Conservation (phyloP, 2,329 filamentous ascomycete species). For the Fusarium sp. region DNA sequence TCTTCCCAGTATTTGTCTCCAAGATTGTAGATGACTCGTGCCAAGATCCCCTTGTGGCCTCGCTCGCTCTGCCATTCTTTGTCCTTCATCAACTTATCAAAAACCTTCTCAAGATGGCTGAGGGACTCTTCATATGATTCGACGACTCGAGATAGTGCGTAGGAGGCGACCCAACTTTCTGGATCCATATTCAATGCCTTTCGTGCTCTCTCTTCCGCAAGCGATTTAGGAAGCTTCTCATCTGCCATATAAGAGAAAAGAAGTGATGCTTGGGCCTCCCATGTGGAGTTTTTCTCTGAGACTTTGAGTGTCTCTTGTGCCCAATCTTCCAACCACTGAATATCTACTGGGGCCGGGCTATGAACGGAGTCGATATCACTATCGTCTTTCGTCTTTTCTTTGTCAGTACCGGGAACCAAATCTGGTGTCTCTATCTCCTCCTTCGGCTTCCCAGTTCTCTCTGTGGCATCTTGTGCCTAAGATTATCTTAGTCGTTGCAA, state of each 20-base stretch:
- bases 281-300: background rate
- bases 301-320: background rate
- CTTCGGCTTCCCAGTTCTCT: background rate
- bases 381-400: background rate
- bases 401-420: rapidly evolving
- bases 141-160: background rate
- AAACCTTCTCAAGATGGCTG: background rate
- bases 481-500: rapidly evolving
- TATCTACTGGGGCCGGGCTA: background rate
- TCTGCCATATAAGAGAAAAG: background rate
- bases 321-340: background rate
- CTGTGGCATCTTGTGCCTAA: background rate
- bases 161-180: background rate
- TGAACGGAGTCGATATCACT: background rate
- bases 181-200: background rate
- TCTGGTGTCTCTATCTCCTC: rapidly evolving
- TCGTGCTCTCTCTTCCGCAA: background rate
- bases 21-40: background rate
- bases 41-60: background rate
- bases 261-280: background rate
- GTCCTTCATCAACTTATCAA: background rate
- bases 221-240: background rate
- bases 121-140: background rate
- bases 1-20: background rate
- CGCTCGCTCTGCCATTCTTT: background rate